Conservation (phyloP, 1,284 basidiomycete genomes). For the Marasmius fiardii region DNA sequence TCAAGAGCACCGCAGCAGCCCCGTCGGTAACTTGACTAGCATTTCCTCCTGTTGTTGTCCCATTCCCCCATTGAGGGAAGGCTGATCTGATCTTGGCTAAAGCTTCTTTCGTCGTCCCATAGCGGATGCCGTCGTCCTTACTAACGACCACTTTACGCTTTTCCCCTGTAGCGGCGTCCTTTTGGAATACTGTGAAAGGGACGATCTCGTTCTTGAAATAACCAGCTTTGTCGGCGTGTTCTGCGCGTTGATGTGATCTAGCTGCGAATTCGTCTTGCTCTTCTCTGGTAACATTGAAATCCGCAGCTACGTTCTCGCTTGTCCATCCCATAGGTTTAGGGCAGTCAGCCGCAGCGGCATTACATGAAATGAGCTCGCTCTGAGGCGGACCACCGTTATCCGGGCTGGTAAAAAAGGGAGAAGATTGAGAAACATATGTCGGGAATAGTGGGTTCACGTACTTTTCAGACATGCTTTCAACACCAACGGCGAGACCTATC, state of each 20-base stretch:
- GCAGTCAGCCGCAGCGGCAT: constrained; percentile 56
- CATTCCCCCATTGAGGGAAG: constrained; percentile 85
- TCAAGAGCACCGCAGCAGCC: constrained; percentile 81
- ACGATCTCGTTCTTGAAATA: constrained; percentile 79
- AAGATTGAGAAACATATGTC: neutral
- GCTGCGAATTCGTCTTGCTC: constrained; percentile 88
- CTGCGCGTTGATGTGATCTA: constrained; percentile 74
- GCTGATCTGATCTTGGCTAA: constrained; percentile 72
- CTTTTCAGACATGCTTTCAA: constrained; percentile 84
- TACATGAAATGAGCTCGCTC: constrained; percentile 54
- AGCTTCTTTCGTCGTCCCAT: constrained; percentile 70
- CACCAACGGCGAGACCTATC: constrained; percentile 80
- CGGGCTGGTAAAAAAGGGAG: constrained; percentile 41
- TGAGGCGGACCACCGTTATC: constrained; percentile 61
- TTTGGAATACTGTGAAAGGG: constrained; percentile 66
- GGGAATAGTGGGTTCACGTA: constrained; percentile 26
- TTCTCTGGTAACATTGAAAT: constrained; percentile 80
- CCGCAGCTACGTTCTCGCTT: constrained; percentile 73
- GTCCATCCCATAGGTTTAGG: constrained; percentile 85
- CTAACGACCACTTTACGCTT: constrained; percentile 57
- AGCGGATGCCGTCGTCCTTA: constrained; percentile 82
- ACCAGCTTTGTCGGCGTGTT: constrained; percentile 62
- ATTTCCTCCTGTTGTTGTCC: constrained; percentile 85
- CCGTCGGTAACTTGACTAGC: constrained; percentile 88
- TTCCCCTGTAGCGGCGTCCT: constrained; percentile 51